Conservation (phyloP, 371 early-diverging fungal genomes). For the Syncephalastrum racemosum region DNA sequence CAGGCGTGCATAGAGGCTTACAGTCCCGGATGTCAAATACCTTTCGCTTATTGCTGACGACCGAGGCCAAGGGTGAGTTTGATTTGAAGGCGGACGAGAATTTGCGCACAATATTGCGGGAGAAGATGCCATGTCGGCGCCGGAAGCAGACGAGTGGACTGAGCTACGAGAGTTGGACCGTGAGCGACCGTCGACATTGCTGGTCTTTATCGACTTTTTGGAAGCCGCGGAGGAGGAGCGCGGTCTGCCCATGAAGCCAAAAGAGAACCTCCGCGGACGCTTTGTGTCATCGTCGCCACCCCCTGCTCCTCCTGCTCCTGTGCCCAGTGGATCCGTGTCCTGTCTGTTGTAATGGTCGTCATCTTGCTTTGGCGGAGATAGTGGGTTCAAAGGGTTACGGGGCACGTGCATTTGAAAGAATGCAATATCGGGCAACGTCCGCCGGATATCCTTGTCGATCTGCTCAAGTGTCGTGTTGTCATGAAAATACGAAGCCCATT, state of each 20-base stretch:
- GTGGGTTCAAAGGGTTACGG: slow-evolving; percentile 49
- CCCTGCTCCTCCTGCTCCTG: neutral
- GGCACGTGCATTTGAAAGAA: slow-evolving; percentile 76
- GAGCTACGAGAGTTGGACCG: slow-evolving; percentile 49
- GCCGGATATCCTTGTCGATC: slow-evolving; percentile 81
- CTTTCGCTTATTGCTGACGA: slow-evolving; percentile 16
- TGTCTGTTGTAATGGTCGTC: neutral
- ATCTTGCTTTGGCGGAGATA: slow-evolving; percentile 37
- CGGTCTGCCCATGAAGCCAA: slow-evolving; percentile 42
- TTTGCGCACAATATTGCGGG: slow-evolving; percentile 48
- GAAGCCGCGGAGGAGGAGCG: slow-evolving; percentile 46
- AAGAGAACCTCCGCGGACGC: slow-evolving; percentile 33
- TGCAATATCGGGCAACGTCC: slow-evolving; percentile 81
- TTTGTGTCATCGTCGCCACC: slow-evolving; percentile 5
- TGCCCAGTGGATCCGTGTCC: slow-evolving; percentile 4
- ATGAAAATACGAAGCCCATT: slow-evolving; percentile 59
- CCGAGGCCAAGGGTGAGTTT: slow-evolving; percentile 2
- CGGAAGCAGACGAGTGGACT: slow-evolving; percentile 39
- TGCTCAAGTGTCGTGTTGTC: slow-evolving; percentile 70
- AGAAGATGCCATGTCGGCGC: slow-evolving; percentile 30
- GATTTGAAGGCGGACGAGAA: slow-evolving; percentile 40
- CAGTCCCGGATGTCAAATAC: slow-evolving; percentile 7
- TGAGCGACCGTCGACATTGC: slow-evolving; percentile 18
- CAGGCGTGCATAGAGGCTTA: slow-evolving; percentile 54
- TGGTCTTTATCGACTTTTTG: slow-evolving; percentile 26